Evolutionary conservation across 2,329 filamentous ascomycete genomes (phyloP).

Genomic region (Acephala macrosclerotiorum): DNA sequence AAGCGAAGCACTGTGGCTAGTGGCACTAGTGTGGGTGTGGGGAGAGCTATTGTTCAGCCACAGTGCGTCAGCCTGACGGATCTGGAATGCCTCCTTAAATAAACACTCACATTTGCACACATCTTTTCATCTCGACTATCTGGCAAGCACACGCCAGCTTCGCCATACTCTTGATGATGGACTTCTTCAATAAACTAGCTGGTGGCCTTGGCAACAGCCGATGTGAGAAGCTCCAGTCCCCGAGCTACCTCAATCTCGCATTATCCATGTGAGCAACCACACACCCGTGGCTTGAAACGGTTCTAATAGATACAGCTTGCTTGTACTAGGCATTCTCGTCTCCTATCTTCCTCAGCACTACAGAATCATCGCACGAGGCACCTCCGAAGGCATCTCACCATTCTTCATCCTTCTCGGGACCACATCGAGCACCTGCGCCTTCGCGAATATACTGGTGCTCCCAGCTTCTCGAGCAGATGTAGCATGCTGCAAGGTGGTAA

Average conservation of each 20-base stretch:
- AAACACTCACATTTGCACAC: neutral
- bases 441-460: conserved; percentile 90
- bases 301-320: conserved; percentile 53
- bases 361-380: conserved; percentile 85
- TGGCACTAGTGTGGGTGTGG: neutral
- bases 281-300: neutral
- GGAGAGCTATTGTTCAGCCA: neutral
- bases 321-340: conserved; percentile 85
- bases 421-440: conserved; percentile 85
- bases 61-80: neutral
- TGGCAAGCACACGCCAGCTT: neutral
- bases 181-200: conserved; percentile 26
- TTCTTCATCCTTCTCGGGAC: conserved; percentile 95
- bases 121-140: neutral
- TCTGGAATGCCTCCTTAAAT: neutral
- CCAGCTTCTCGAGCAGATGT: conserved; percentile 85
- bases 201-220: conserved; percentile 39
- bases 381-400: conserved; percentile 93
- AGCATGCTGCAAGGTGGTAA: conserved; percentile 83
- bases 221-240: conserved; percentile 59
- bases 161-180: conserved; percentile 28
- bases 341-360: conserved; percentile 96
- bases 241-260: conserved; percentile 58
- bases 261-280: conserved; percentile 56
- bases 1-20: neutral